Base-by-base conservation (phyloP, 2,329 filamentous ascomycete genomes). In the Leptodontidium sp. region DNA sequence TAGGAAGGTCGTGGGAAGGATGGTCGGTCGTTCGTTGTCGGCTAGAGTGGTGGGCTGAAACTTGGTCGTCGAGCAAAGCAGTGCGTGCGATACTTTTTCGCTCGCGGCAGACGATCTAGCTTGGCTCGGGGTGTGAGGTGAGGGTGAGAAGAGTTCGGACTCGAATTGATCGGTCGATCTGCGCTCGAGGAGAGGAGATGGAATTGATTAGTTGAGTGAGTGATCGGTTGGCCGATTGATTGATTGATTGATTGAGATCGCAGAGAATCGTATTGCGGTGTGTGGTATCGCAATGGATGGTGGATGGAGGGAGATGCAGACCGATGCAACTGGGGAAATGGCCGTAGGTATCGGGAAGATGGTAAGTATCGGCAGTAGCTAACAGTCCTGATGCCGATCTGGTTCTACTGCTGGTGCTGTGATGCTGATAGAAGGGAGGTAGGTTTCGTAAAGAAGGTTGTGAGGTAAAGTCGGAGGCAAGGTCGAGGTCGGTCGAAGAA, bases 21-120 rank as follows among this genome's bases (percentile, higher is more conserved):
- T 14, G 4, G 55, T 40, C n/a, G 55, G 40, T 43, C 55, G 35
- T 17, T 47, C 45, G 53, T 57, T n/a, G 55, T 58, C 55, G 55
- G 55, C 14, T 58, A 58, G 32, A 43, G 26, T 40, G 32, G 53
- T 40, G 53, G 53, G 32, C 53, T 58, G 55, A 58, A 58, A 58
- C 55, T 58, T 35, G 35, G 35, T 58, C 32, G 35, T 58, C 17
- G 35, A 58, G 55, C 32, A 58, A 58, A 38, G 55, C 35, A 58
- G 55, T 58, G 35, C 55, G 55, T 58, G 55, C 55, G 55, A 58
- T 58, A 58, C 55, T 58, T 57, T 58, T 58, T 57, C 15, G 26
- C 53, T 35, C 29, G 15, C 17, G 43, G 43, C 43, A 45, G 43
- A 45, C 38, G n/a, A 6, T 47, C 15, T 47, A 57, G 53, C 53